A percentile compares a stretch with the other conserved stretches of the same genome.
Conservation (phyloP, 192 early-diverging fungal species). For the Backusella circina region DNA sequence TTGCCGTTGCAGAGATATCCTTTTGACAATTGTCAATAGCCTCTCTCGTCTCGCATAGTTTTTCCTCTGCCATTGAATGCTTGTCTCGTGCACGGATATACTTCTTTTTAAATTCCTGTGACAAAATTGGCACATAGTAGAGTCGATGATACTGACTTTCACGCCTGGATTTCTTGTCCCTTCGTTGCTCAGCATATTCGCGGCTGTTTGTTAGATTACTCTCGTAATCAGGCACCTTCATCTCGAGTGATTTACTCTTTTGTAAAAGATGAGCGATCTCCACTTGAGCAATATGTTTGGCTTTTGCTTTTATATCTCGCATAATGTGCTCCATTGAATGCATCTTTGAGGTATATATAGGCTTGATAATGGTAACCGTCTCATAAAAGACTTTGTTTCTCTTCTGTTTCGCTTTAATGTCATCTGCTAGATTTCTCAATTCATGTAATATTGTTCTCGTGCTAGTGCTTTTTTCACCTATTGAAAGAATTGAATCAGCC, state of each 20-base stretch:
- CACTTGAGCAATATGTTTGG: neutral
- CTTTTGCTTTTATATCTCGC: neutral
- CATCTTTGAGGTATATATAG: neutral
- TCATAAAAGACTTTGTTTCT: neutral
- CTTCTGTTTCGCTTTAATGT: conserved; percentile 1
- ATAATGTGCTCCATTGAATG: neutral
- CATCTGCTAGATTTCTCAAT: neutral
- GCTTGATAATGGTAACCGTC: neutral
- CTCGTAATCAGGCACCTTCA: neutral
- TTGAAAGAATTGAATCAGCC: neutral
- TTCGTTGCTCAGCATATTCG: conserved; percentile 16
- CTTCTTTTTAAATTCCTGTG: conserved; percentile 21
- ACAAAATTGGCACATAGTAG: conserved; percentile 18
- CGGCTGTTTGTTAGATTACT: neutral
- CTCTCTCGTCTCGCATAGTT: conserved; percentile 11
- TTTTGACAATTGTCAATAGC: conserved; percentile 5
- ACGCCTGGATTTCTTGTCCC: conserved; percentile 18
- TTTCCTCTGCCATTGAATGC: conserved; percentile 15
- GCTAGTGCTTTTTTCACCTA: neutral
- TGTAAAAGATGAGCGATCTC: neutral
- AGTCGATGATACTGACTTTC: conserved; percentile 22
- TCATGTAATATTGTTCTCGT: neutral
- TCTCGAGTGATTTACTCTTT: neutral
- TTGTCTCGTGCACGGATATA: conserved; percentile 24
- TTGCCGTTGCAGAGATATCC: neutral